Percentiles rank a stretch among this genome's conserved stretches.
Evolutionary conservation across 2,329 filamentous ascomycete species (phyloP).

Genomic region (Chrysosporium queenslandicum): DNA sequence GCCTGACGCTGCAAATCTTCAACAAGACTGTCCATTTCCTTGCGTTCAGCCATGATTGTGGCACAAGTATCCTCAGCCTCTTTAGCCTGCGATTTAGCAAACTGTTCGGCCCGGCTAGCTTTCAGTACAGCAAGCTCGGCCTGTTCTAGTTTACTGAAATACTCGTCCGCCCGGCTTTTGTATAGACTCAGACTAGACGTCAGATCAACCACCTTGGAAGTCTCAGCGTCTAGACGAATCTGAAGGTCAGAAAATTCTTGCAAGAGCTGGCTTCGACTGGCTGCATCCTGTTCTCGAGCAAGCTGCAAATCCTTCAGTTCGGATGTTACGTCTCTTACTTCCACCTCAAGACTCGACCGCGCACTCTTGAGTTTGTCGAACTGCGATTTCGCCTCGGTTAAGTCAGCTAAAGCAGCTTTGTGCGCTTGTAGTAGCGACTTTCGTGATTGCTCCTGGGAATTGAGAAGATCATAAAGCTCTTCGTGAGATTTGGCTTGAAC

Average conservation of each 20-base stretch:
- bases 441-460: slow-evolving; percentile 82
- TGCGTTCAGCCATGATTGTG: slow-evolving; percentile 80
- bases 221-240: slow-evolving; percentile 81
- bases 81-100: slow-evolving; percentile 77
- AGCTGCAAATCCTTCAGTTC: slow-evolving; percentile 72
- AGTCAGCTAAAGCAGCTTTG: slow-evolving; percentile 72
- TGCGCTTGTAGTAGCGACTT: slow-evolving; percentile 72
- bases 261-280: slow-evolving; percentile 77
- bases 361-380: slow-evolving; percentile 80
- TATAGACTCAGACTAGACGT: slow-evolving; percentile 76
- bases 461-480: slow-evolving; percentile 84
- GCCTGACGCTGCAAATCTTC: slow-evolving; percentile 86
- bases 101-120: slow-evolving; percentile 81
- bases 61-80: slow-evolving; percentile 89
- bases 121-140: slow-evolving; percentile 93
- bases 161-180: slow-evolving; percentile 86
- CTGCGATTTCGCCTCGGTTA: slow-evolving; percentile 74
- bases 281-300: slow-evolving; percentile 73
- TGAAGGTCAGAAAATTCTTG: slow-evolving; percentile 91
- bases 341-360: slow-evolving; percentile 69
- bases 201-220: slow-evolving; percentile 73
- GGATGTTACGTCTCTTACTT: slow-evolving; percentile 71
- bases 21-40: slow-evolving; percentile 75
- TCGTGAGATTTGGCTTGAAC: slow-evolving; percentile 89
- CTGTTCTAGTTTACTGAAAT: slow-evolving; percentile 94